Conservation (phyloP, 176 grass and related monocot genomes). For the Aegilops sharonensis region DNA sequence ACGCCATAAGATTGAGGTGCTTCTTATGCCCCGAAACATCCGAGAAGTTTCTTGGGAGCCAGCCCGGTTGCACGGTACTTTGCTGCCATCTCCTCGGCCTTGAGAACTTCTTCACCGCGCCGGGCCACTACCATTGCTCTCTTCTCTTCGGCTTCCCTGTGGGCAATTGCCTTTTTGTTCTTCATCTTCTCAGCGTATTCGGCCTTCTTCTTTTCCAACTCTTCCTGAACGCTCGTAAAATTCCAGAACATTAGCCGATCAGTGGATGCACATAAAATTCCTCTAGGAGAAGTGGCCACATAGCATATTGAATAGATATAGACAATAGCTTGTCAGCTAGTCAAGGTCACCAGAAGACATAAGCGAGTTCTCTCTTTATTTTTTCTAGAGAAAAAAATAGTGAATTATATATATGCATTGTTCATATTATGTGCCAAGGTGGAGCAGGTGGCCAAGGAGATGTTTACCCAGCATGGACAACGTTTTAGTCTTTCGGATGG, state of each 20-base stretch:
- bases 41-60: conserved; percentile 68
- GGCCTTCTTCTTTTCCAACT: conserved; percentile 75
- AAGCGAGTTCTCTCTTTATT: background rate
- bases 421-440: background rate
- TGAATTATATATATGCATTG: background rate
- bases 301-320: background rate
- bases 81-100: conserved; percentile 73
- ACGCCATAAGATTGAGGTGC: background rate
- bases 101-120: conserved; percentile 65
- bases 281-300: background rate
- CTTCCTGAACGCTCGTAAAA: conserved; percentile 44
- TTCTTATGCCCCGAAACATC: conserved; percentile 69
- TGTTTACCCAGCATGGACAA: too few species aligned
- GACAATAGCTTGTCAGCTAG: background rate
- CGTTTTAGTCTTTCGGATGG: too few species aligned
- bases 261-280: background rate
- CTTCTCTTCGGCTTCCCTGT: conserved; percentile 80
- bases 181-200: conserved; percentile 76
- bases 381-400: too few species aligned
- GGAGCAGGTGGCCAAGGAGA: background rate
- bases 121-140: conserved; percentile 51
- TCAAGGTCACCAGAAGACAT: background rate
- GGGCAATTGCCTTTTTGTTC: conserved; percentile 70
- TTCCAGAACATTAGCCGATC: background rate
- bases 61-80: conserved; percentile 73